Evolutionary conservation across 1,284 basidiomycete genomes (phyloP).

Genomic region (Leccinum fuscescens): DNA sequence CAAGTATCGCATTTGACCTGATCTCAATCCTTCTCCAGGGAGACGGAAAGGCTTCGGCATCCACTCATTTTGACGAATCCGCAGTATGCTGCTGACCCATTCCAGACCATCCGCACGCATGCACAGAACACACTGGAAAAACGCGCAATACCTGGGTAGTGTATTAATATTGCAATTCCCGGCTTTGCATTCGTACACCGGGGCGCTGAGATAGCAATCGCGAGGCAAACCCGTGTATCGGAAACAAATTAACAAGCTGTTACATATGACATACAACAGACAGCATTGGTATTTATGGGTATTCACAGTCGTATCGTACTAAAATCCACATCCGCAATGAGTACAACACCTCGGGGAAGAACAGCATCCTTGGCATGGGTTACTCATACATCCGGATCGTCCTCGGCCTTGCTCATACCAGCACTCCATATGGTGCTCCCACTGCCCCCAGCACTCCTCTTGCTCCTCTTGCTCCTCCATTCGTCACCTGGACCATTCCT

Average conservation of each 20-base stretch:
- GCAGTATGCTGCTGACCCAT: conserved; percentile 68
- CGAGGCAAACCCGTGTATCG: conserved; percentile 1
- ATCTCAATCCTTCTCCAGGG: conserved; percentile 39
- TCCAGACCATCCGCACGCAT: conserved; percentile 76
- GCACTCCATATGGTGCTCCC: conserved; percentile 83
- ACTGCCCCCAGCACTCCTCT: conserved; percentile 57
- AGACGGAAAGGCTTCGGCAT: conserved; percentile 66
- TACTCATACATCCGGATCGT: conserved; percentile 38
- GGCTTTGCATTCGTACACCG: neutral
- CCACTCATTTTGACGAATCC: conserved; percentile 70
- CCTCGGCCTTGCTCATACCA: conserved; percentile 64
- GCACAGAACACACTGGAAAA: conserved; percentile 75
- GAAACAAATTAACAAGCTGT: conserved; percentile 22
- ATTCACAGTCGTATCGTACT: conserved; percentile 22
- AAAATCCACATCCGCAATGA: conserved; percentile 17
- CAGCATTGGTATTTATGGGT: conserved; percentile 23
- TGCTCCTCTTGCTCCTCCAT: conserved; percentile 57
- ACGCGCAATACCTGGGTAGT: conserved; percentile 30
- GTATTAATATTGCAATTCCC: neutral
- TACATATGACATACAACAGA: conserved; percentile 21
- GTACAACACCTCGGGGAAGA: conserved; percentile 14
- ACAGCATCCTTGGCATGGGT: neutral
- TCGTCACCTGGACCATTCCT: conserved; percentile 45
- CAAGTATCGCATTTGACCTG: conserved; percentile 7
- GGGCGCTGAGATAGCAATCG: neutral